Evolutionary conservation across 768 basidiomycete genomes (phyloP).

Genomic region (Lentinula sp.): DNA sequence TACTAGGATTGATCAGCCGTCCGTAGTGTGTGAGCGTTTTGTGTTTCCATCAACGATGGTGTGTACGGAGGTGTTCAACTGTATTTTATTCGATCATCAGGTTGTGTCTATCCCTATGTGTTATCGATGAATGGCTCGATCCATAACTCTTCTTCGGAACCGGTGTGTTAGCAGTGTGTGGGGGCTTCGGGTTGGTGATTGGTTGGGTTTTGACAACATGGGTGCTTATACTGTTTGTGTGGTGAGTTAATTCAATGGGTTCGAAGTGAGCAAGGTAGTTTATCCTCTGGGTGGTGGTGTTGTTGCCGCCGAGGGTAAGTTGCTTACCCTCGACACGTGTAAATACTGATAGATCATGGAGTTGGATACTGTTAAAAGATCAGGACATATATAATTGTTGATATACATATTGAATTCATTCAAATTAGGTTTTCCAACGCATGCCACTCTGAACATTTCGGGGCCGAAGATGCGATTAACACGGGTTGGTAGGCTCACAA

Average conservation of each 20-base stretch:
- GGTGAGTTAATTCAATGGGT: conserved; percentile 93
- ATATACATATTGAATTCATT: background rate
- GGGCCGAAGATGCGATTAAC: conserved; percentile 26
- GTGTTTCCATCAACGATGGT: conserved; percentile 74
- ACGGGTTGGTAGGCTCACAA: conserved; percentile 11
- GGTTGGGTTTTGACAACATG: background rate
- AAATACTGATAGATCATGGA: too few relatives aligned
- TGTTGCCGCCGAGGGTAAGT: conserved; percentile 29
- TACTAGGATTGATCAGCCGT: conserved; percentile 26
- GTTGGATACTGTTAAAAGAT: too few relatives aligned
- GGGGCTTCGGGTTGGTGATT: conserved; percentile 94
- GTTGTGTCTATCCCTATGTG: conserved; percentile 70
- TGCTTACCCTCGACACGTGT: too few relatives aligned
- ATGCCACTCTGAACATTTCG: conserved; percentile 20
- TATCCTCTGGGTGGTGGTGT: conserved; percentile 67
- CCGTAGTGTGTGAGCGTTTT: conserved; percentile 80
- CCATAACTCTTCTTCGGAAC: conserved; percentile 39
- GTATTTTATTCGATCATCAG: conserved; percentile 97
- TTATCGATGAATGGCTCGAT: conserved; percentile 62
- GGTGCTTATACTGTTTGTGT: conserved; percentile 28
- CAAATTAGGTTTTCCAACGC: conserved; percentile 21
- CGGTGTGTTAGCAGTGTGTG: conserved; percentile 66
- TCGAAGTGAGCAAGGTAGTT: conserved; percentile 58
- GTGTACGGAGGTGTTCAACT: conserved; percentile 61
- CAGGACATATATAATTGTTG: background rate